Base-by-base conservation (phyloP, 2,329 filamentous ascomycete species). In the Aspergillus glaucus region DNA sequence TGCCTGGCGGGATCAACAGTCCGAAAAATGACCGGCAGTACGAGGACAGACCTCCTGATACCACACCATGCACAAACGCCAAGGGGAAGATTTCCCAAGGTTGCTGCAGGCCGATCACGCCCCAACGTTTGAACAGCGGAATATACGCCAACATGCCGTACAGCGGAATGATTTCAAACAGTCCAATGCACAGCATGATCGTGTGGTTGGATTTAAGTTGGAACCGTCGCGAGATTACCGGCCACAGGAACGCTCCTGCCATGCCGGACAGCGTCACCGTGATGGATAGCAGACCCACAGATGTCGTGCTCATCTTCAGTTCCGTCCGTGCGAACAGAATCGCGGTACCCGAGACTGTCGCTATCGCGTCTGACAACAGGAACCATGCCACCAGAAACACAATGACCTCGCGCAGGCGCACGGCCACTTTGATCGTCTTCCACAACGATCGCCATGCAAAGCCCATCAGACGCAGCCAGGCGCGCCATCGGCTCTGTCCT, bases 71-170 rank as follows among this genome's bases (percentile, higher is more conserved):
- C 4, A 95, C 80, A 4, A 87, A 84, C 0, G 87, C 90, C 0
- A 96, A 72, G 0, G 88, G 87, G 61, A 92, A 96, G 82, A 96
- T 95, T 62, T 96, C 91, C 87, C 88, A 94, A 3, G 86, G 84
- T 66, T 90, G 82, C 67, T 95, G 88, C 14, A 96, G 75, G 1
- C 91, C 91, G 8, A 88, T 71, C 0, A 88, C 82, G 1, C 88
- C 89, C 74, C 85, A 84, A 3, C 75, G 72, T 54, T 81, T 79
- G 36, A 96, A 77, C 4, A 87, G 80, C 0, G 89, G 88, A 7
- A 95, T 76, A 60, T 92, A 95, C 2, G 88, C 89, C 14, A 93
- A 71, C 32, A 96, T 76, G 0, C 90, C 90, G 57, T 96, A 96
- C 0, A 95, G 62, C 0, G 91, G 91, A 44, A 96, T 95, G n/a